These are phyloP conservation scores for Actinomucor elegans DNA, from an alignment of 371 early-diverging fungal species.

Conservation along the genomic window DNA sequence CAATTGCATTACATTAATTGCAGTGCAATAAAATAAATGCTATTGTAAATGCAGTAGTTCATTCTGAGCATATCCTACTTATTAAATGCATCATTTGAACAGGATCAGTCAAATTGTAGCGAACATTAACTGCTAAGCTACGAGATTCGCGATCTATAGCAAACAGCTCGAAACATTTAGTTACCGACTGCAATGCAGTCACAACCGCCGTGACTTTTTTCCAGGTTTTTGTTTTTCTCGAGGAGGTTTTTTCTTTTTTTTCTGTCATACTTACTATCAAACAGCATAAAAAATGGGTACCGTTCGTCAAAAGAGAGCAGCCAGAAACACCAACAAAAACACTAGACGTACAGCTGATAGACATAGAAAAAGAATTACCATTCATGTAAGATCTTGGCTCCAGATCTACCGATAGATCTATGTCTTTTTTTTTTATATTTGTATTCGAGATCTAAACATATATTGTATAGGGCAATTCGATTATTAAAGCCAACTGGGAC, in stretches of 20 bases:
- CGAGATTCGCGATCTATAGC: no score
- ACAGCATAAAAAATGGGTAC: conserved; percentile 31
- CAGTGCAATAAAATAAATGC: no score
- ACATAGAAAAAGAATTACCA: conserved; percentile 49
- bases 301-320: conserved; percentile 40
- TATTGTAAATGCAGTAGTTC: no score
- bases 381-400: conserved; percentile 36
- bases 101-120: no score
- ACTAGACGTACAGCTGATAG: conserved; percentile 58
- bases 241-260: not conserved
- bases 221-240: not conserved
- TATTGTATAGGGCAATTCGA: conserved; percentile 45
- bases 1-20: no score
- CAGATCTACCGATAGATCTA: no score
- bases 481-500: conserved; percentile 75
- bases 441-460: not conserved
- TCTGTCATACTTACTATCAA: not conserved
- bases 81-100: no score
- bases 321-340: conserved; percentile 36
- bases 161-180: no score
- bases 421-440: not conserved
- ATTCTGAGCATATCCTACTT: no score
- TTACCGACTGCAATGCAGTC: no score
- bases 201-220: not conserved
- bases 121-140: no score